Evolutionary conservation across 495 filamentous ascomycete species (phyloP), one percentile per base, ranked within the genome.

Genomic region (Massariosphaeria phaeospora): DNA sequence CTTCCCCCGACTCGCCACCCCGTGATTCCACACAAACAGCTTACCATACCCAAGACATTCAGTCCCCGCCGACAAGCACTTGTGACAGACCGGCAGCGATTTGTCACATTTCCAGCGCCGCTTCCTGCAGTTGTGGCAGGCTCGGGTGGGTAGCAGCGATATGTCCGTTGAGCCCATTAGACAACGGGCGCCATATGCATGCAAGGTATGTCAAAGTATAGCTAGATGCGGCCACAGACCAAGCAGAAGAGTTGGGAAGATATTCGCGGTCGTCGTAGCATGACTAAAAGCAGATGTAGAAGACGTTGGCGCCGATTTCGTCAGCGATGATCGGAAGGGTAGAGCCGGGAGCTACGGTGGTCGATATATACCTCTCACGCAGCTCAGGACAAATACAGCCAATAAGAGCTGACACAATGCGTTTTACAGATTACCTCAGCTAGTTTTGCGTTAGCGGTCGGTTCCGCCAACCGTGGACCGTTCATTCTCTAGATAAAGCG

Each of bases 11-110:
- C 67, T 68, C 15, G 70, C 70, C 21, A 71, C 65, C 20, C 70
- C 70, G 26, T 65, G 64, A 39, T 69, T 68, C 70, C 70, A 72
- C 24, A 72, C 61, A 15, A 72, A 54, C 11, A 67, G 63, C 47
- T 69, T 72, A 49, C 65, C 69, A 51, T 72, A 72, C 18, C 70
- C 69, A 27, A 71, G 52, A 48, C 70, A 72, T 53, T 69, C 67
- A 36, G 64, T 27, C 45, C 64, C 62, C 12, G 63, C 56, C 25
- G 61, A 53, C 20, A 59, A 35, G 50, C 70, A 72, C 55, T 71
- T 72, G 40, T 63, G 67, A 39, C 70, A 72, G 17, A 52, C 51
- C 2, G 69, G 69, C 9, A 72, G 57, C 31, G 57, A 67, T 27
- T 68, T 62, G 45, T 72, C 70, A 50, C 70, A 72, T 34, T 66